Percentiles rank a stretch among this genome's conserved stretches.
Evolutionary conservation across 306 rosid species (phyloP).

Genomic region (Canavalia ensiformis): DNA sequence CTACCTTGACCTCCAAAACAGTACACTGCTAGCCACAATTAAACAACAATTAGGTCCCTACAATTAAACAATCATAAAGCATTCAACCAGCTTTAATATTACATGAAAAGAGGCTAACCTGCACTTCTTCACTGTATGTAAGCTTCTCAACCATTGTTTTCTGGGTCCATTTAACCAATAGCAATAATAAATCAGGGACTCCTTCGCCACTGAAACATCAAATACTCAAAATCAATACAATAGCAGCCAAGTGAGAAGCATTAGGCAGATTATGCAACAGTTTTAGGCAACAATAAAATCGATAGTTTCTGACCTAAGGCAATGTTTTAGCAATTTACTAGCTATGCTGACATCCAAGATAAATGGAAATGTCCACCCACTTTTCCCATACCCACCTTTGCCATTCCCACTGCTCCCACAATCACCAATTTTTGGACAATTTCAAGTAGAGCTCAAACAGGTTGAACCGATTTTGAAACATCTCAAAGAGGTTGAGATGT

Average conservation of each 20-base stretch:
- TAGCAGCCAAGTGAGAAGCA: neutral
- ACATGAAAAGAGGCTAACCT: slow-evolving; percentile 63
- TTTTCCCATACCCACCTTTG: neutral
- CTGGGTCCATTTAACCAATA: slow-evolving; percentile 91
- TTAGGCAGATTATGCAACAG: neutral
- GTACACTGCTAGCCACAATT: slow-evolving; percentile 77
- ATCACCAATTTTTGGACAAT: slow-evolving; percentile 4
- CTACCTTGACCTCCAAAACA: slow-evolving; percentile 94
- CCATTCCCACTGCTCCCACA: neutral
- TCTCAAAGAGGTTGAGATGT: slow-evolving; percentile 5
- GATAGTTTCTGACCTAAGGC: neutral
- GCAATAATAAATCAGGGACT: slow-evolving; percentile 82
- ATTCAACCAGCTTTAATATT: slow-evolving; percentile 42
- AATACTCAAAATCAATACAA: slow-evolving; percentile 48
- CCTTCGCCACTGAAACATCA: slow-evolving; percentile 87
- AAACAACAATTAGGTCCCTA: slow-evolving; percentile 51
- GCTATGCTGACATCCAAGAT: neutral
- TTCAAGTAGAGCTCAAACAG: slow-evolving; percentile 17
- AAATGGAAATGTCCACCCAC: neutral
- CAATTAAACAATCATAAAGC: slow-evolving; percentile 42
- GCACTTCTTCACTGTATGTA: slow-evolving; percentile 85
- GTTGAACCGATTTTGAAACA: neutral
- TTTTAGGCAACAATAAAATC: slow-evolving; percentile 9
- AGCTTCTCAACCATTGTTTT: slow-evolving; percentile 93
- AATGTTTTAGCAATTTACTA: neutral